Evolutionary conservation across 148 eudicot genomes (phyloP).

Genomic region (Rhododendron kiyosumense): DNA sequence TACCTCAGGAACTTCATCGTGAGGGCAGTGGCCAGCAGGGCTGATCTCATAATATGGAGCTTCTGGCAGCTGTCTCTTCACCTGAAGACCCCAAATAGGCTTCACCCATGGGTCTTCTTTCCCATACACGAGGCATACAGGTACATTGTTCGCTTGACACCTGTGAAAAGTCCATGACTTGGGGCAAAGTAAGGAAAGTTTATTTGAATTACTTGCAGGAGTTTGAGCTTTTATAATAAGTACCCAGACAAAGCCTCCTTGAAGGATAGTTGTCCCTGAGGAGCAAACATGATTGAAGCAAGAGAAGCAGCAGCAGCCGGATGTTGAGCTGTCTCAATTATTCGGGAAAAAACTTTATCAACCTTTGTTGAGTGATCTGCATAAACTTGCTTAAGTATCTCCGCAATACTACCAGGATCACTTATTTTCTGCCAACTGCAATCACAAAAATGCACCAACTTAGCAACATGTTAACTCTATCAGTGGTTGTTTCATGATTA

Average conservation of each 20-base stretch:
- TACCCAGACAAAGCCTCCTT: slow-evolving; percentile 71
- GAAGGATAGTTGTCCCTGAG: slow-evolving; percentile 65
- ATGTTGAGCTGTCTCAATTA: slow-evolving; percentile 73
- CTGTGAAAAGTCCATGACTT: slow-evolving; percentile 29
- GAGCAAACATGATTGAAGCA: slow-evolving; percentile 92
- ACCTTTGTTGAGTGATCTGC: slow-evolving; percentile 87
- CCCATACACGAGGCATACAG: slow-evolving; percentile 83
- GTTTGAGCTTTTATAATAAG: background rate
- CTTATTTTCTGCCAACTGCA: slow-evolving; percentile 90
- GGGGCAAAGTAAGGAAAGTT: background rate
- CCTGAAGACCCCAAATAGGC: slow-evolving; percentile 83
- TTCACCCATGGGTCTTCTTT: slow-evolving; percentile 98
- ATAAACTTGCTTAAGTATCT: slow-evolving; percentile 84
- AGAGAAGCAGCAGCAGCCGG: slow-evolving; percentile 96
- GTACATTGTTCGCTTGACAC: slow-evolving; percentile 48
- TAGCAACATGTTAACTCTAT: background rate
- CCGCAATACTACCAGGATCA: slow-evolving; percentile 77
- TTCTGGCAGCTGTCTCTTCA: slow-evolving; percentile 69
- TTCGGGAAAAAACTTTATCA: slow-evolving; percentile 72
- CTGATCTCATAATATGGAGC: slow-evolving; percentile 91
- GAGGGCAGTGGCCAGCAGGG: slow-evolving; percentile 99
- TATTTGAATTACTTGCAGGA: background rate
- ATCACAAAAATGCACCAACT: slow-evolving; percentile 9
- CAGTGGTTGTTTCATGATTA: background rate
- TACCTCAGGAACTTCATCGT: slow-evolving; percentile 99